Percentiles rank a stretch among this genome's conserved stretches.
phyloP scores from a whole-genome alignment of 2,329 filamentous ascomycete species.

The Alternaria tenuissima region DNA sequence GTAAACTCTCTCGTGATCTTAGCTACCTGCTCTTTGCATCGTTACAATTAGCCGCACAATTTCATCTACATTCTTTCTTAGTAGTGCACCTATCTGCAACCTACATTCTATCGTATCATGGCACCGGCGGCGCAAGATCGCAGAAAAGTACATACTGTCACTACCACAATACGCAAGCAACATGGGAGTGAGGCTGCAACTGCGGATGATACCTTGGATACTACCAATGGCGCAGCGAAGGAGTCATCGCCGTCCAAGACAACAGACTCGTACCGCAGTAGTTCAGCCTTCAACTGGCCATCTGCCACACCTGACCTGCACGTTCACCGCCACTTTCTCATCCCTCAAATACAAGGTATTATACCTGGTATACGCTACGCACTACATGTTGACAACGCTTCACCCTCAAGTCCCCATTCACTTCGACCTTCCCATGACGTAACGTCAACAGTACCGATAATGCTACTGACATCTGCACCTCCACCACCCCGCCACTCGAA shows the following conservation, averaged over 20 bases:
- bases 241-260: background rate
- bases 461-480: background rate
- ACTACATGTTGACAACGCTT: background rate
- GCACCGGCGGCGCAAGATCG: background rate
- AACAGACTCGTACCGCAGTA: background rate
- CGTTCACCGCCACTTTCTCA: background rate
- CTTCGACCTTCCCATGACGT: background rate
- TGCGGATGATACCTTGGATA: background rate
- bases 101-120: background rate
- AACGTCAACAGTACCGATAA: background rate
- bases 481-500: background rate
- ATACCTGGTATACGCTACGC: slow-evolving; percentile 1
- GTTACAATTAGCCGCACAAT: background rate
- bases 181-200: background rate
- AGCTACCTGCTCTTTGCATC: background rate
- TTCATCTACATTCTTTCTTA: background rate
- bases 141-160: background rate
- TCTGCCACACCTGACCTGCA: background rate
- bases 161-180: background rate
- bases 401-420: background rate
- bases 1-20: background rate
- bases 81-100: background rate
- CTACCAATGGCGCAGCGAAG: background rate
- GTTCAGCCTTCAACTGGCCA: background rate
- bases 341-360: slow-evolving; percentile 8